Evolutionary conservation across 2,329 filamentous ascomycete genomes (phyloP).

Genomic region (Colletotrichum viniferum): DNA sequence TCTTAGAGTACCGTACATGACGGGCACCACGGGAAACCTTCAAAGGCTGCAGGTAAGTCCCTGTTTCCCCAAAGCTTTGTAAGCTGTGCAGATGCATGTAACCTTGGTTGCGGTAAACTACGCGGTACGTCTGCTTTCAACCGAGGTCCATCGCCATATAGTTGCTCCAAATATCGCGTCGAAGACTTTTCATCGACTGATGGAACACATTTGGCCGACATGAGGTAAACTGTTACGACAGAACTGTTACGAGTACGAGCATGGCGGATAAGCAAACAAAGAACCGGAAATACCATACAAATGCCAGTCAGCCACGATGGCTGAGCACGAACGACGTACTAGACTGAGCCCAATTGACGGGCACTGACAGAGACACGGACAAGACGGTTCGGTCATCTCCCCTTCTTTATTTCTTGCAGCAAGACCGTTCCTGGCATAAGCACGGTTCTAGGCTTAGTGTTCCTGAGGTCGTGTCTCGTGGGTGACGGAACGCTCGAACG

Average conservation of each 20-base stretch:
- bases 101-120: not conserved
- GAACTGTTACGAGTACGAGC: not conserved
- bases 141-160: not conserved
- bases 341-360: not conserved
- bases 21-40: not conserved
- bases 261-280: not conserved
- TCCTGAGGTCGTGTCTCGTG: not conserved
- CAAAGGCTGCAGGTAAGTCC: not conserved
- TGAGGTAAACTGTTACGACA: not conserved
- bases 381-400: not conserved
- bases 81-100: not conserved
- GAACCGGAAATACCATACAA: not conserved
- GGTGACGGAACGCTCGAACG: not conserved
- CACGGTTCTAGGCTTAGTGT: not conserved
- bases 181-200: not conserved
- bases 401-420: not conserved
- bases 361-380: not conserved
- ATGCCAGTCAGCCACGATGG: not conserved
- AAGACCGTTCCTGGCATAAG: not conserved
- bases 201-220: not conserved
- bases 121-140: not conserved
- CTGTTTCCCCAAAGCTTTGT: not conserved
- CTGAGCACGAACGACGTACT: not conserved
- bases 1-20: not conserved
- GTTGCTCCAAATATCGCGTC: not conserved